Conservation (phyloP, 306 rosid species). For the Quercus ilex region DNA sequence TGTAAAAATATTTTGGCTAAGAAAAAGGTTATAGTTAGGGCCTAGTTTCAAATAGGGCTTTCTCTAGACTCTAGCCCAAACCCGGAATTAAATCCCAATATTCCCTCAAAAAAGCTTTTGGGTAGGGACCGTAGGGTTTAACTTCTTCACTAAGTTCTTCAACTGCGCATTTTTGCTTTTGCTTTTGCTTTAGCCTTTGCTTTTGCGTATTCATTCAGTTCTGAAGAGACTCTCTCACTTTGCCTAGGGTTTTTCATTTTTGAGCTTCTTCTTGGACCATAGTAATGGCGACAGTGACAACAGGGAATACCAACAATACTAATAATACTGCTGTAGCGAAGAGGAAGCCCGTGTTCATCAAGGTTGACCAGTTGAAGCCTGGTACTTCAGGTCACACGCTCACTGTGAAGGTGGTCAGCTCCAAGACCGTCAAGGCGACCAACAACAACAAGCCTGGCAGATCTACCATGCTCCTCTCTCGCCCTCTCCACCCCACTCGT, state of each 20-base stretch:
- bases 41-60: neutral
- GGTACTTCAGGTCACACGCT: slow-evolving; percentile 83
- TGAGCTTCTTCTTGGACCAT: neutral
- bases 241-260: neutral
- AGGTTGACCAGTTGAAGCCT: slow-evolving; percentile 74
- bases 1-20: too few species aligned
- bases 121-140: slow-evolving; percentile 37
- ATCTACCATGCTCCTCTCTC: slow-evolving; percentile 42
- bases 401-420: slow-evolving; percentile 73
- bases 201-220: neutral
- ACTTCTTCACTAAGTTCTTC: neutral
- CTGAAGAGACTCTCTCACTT: neutral
- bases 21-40: neutral
- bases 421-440: slow-evolving; percentile 40
- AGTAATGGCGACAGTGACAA: slow-evolving; percentile 48
- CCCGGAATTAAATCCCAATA: slow-evolving; percentile 17
- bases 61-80: neutral
- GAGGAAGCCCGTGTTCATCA: slow-evolving; percentile 83
- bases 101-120: neutral
- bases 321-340: slow-evolving; percentile 31
- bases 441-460: slow-evolving; percentile 42
- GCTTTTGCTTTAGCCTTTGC: neutral
- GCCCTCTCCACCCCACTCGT: slow-evolving; percentile 48
- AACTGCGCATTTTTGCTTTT: too few species aligned
- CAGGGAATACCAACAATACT: neutral